phyloP scores from a whole-genome alignment of 1,284 basidiomycete genomes.

The Pholiota adiposa region DNA sequence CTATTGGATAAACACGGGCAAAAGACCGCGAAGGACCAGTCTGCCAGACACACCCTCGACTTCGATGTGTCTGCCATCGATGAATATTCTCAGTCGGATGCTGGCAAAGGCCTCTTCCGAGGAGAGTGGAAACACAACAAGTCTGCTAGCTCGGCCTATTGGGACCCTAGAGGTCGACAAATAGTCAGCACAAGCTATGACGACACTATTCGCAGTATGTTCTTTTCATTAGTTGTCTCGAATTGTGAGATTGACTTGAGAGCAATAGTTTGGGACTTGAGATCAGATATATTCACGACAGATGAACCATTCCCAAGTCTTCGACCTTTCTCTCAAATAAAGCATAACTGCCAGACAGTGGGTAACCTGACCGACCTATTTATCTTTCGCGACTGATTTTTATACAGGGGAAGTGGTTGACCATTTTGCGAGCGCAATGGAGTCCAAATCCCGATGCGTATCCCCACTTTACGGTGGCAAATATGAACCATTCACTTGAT shows the following conservation, averaged over 20 bases:
- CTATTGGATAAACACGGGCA: slow-evolving; percentile 31
- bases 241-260: not conserved
- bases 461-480: slow-evolving; percentile 82
- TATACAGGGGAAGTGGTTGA: slow-evolving; percentile 75
- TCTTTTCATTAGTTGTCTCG: slow-evolving; percentile 1
- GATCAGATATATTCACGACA: slow-evolving; percentile 48
- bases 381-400: not conserved
- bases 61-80: slow-evolving; percentile 55
- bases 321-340: slow-evolving; percentile 61
- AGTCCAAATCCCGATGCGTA: slow-evolving; percentile 73
- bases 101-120: slow-evolving; percentile 57
- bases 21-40: slow-evolving; percentile 22
- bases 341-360: slow-evolving; percentile 81
- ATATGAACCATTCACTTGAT: slow-evolving; percentile 77
- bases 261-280: slow-evolving; percentile 71
- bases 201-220: slow-evolving; percentile 68
- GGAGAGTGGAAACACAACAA: slow-evolving; percentile 71
- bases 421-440: slow-evolving; percentile 77
- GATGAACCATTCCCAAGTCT: slow-evolving; percentile 57
- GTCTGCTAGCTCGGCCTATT: slow-evolving; percentile 79
- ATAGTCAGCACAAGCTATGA: slow-evolving; percentile 85
- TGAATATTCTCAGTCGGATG: slow-evolving; percentile 50
- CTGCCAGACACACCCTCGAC: slow-evolving; percentile 37
- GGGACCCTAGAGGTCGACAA: slow-evolving; percentile 75
- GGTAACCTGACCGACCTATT: slow-evolving; percentile 18